These are phyloP conservation scores for Sedum album DNA, from an alignment of 164 flowering plant species.

Conservation along the genomic window DNA sequence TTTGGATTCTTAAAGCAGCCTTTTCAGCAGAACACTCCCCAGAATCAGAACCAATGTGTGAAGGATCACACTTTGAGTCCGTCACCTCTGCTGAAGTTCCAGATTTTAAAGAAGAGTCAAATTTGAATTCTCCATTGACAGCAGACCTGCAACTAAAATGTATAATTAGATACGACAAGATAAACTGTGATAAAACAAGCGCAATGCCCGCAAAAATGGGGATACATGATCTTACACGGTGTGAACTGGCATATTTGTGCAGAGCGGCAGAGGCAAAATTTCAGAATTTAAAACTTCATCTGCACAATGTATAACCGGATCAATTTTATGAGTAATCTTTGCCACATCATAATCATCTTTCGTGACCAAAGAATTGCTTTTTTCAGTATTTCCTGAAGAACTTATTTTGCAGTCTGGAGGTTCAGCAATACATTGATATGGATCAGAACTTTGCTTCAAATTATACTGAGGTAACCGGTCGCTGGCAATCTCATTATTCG, in stretches of 20 bases:
- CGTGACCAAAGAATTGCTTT: constrained; percentile 14
- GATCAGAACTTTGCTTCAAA: constrained; percentile 16
- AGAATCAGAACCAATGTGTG: constrained; percentile 22
- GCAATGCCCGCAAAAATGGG: not conserved
- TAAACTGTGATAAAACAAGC: no score
- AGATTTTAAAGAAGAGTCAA: constrained; percentile 16
- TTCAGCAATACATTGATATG: constrained; percentile 13
- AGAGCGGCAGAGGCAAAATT: constrained; percentile 15
- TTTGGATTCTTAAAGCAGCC: constrained; percentile 19
- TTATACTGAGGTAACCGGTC: constrained; percentile 14
- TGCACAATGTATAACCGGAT: constrained; percentile 4
- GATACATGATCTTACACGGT: constrained; percentile 33
- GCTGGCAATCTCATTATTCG: constrained; percentile 12
- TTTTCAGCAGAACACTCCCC: constrained; percentile 23
- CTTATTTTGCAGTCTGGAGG: constrained; percentile 16
- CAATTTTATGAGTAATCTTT: constrained; percentile 15
- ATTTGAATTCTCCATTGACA: constrained; percentile 21
- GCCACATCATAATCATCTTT: constrained; percentile 12
- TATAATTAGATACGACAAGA: no score
- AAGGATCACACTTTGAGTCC: constrained; percentile 15
- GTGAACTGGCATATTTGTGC: constrained; percentile 20
- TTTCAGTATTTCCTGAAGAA: constrained; percentile 6
- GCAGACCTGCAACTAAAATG: constrained; percentile 25
- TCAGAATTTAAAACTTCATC: constrained; percentile 18
- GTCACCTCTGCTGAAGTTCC: constrained; percentile 18